Evolutionary conservation across 1,139 yeast species (phyloP).

Genomic region (Spathaspora sp.): DNA sequence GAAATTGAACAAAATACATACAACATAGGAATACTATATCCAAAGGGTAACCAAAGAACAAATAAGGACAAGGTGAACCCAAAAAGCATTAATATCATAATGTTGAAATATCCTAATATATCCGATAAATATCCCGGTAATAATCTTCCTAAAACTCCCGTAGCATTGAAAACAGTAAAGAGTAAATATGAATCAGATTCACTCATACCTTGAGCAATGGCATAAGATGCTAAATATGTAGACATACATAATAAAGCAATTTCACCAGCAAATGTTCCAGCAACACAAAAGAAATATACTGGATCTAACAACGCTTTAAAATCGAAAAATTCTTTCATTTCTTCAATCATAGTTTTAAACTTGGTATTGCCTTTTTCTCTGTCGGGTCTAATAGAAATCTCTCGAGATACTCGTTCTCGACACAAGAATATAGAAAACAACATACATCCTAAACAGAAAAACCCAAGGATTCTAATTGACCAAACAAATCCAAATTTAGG

Average conservation of each 20-base stretch:
- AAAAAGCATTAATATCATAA: conserved; percentile 40
- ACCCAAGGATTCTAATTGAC: conserved; percentile 36
- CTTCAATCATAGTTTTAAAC: conserved; percentile 9
- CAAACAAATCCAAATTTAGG: conserved; percentile 30
- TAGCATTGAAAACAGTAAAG: conserved; percentile 39
- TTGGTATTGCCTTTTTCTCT: conserved; percentile 6
- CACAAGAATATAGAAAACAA: conserved; percentile 15
- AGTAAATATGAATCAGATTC: conserved; percentile 38
- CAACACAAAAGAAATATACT: conserved; percentile 26
- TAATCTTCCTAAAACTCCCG: conserved; percentile 40
- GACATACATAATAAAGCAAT: conserved; percentile 51
- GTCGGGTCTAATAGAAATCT: conserved; percentile 22
- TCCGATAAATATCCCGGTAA: conserved; percentile 42
- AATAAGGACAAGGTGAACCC: conserved; percentile 41
- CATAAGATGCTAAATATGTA: conserved; percentile 46
- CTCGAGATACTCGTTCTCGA: conserved; percentile 10
- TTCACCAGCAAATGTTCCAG: conserved; percentile 50
- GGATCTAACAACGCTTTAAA: conserved; percentile 26
- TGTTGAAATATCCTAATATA: conserved; percentile 36
- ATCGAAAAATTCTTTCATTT: conserved; percentile 21
- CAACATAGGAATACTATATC: conserved; percentile 36
- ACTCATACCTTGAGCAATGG: conserved; percentile 38
- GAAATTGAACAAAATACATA: conserved; percentile 48
- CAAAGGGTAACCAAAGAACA: conserved; percentile 57
- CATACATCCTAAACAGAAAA: conserved; percentile 32